A percentile compares a stretch with the other conserved stretches of the same genome.
Conservation (phyloP, 108 stramenopile species). For the Pseudonitzschia pungens region DNA sequence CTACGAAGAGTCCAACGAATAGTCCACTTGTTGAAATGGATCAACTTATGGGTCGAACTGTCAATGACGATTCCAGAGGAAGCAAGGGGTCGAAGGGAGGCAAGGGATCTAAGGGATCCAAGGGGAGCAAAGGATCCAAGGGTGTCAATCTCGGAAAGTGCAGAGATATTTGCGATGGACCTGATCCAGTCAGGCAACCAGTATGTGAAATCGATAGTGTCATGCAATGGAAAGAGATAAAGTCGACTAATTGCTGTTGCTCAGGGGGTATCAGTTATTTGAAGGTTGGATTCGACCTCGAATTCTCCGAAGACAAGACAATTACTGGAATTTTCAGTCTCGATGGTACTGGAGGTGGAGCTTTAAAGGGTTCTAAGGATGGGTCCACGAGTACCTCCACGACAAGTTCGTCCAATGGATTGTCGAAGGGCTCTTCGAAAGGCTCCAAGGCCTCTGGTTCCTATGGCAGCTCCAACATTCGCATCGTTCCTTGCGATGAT, state of each 20-base stretch:
- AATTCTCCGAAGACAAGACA: neutral
- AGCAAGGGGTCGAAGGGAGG: neutral
- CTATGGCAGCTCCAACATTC: neutral
- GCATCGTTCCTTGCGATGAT: neutral
- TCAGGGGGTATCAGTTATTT: neutral
- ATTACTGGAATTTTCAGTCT: neutral
- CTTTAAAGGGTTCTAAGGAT: neutral
- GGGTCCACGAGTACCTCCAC: neutral
- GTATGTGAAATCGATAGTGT: neutral
- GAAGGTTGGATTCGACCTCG: neutral
- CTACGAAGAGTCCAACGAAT: neutral
- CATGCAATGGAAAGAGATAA: neutral
- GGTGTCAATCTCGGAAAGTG: neutral
- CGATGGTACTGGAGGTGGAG: neutral
- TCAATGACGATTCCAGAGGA: neutral
- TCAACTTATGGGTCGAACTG: neutral
- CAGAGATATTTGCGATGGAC: neutral
- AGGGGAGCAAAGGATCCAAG: neutral
- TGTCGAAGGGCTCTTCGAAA: neutral
- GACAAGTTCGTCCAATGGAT: neutral
- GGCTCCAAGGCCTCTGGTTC: neutral
- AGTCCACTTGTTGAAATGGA: neutral
- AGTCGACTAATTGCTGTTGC: neutral
- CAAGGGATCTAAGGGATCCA: neutral
- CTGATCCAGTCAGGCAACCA: neutral